Evolutionary conservation across 2,329 filamentous ascomycete genomes (phyloP).

Genomic region (Nectriaceae sp.): DNA sequence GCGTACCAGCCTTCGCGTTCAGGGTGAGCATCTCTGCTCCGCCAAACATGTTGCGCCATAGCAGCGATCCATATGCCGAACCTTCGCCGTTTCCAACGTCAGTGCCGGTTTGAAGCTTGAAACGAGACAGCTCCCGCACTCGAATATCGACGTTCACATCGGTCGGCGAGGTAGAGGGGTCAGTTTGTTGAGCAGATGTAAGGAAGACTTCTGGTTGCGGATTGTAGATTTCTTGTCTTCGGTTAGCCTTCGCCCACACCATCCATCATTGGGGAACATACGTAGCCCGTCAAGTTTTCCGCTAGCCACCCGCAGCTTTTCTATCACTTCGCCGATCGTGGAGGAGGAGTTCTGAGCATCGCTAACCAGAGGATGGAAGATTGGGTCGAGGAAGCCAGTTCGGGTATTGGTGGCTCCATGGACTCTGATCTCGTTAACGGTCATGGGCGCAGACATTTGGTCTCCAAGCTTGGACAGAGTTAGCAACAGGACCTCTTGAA

Average conservation of each 20-base stretch:
- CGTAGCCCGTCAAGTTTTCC: constrained; percentile 80
- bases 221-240: constrained; percentile 75
- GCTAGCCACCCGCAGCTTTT: constrained; percentile 68
- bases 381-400: constrained; percentile 75
- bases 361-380: constrained; percentile 77
- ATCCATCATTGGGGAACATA: constrained; percentile 42
- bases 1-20: constrained; percentile 85
- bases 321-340: constrained; percentile 78
- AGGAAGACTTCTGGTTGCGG: constrained; percentile 80
- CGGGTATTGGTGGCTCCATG: constrained; percentile 85
- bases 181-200: constrained; percentile 70
- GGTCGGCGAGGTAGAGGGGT: constrained; percentile 69
- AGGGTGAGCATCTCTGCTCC: constrained; percentile 88
- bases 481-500: constrained; percentile 17
- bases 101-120: constrained; percentile 91
- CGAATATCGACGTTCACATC: constrained; percentile 84
- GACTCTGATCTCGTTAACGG: constrained; percentile 82
- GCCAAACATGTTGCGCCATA: constrained; percentile 90
- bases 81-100: constrained; percentile 93
- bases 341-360: constrained; percentile 67
- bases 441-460: constrained; percentile 85
- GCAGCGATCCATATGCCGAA: constrained; percentile 84
- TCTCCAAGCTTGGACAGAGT: constrained; percentile 48
- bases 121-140: constrained; percentile 77
- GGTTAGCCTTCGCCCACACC: constrained; percentile 19